Evolutionary conservation across 1,139 yeast genomes (phyloP).

Genomic region (Saccharomyces hybrid): DNA sequence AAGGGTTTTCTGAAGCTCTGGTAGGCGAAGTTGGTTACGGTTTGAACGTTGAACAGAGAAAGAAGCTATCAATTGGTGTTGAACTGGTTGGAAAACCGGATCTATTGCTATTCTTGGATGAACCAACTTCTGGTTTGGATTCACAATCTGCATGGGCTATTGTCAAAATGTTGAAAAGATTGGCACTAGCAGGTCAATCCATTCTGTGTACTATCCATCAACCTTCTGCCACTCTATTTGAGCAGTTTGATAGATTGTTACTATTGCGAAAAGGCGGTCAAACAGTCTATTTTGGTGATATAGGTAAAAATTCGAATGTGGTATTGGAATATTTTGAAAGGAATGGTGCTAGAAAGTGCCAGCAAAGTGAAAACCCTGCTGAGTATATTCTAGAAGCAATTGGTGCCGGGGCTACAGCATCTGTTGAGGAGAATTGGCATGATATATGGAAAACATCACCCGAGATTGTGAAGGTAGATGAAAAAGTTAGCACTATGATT

Average conservation of each 20-base stretch:
- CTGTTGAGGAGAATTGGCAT: slow-evolving; percentile 41
- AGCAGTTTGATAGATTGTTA: slow-evolving; percentile 41
- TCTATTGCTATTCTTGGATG: slow-evolving; percentile 39
- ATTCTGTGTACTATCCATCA: slow-evolving; percentile 30
- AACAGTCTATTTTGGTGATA: slow-evolving; percentile 55
- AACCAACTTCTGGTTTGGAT: slow-evolving; percentile 43
- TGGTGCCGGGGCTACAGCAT: slow-evolving; percentile 54
- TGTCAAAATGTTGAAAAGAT: slow-evolving; percentile 35
- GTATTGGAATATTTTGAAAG: slow-evolving; percentile 45
- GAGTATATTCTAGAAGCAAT: slow-evolving; percentile 54
- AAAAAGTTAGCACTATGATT: slow-evolving; percentile 26
- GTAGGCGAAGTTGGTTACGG: slow-evolving; percentile 46
- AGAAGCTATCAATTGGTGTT: slow-evolving; percentile 47
- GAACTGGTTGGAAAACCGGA: slow-evolving; percentile 43
- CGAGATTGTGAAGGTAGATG: slow-evolving; percentile 28
- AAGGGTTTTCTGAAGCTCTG: slow-evolving; percentile 43
- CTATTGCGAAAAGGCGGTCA: slow-evolving; percentile 45
- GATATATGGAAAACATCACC: slow-evolving; percentile 41
- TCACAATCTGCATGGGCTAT: slow-evolving; percentile 46
- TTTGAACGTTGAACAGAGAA: slow-evolving; percentile 50
- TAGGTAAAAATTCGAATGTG: slow-evolving; percentile 44
- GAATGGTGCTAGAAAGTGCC: slow-evolving; percentile 49
- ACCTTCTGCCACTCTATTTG: slow-evolving; percentile 51
- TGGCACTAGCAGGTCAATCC: slow-evolving; percentile 43
- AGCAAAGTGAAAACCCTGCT: slow-evolving; percentile 46